Evolutionary conservation across 805 yeast species (phyloP), one percentile per base, ranked within the genome.

Genomic region (Lachancea mirantina): DNA sequence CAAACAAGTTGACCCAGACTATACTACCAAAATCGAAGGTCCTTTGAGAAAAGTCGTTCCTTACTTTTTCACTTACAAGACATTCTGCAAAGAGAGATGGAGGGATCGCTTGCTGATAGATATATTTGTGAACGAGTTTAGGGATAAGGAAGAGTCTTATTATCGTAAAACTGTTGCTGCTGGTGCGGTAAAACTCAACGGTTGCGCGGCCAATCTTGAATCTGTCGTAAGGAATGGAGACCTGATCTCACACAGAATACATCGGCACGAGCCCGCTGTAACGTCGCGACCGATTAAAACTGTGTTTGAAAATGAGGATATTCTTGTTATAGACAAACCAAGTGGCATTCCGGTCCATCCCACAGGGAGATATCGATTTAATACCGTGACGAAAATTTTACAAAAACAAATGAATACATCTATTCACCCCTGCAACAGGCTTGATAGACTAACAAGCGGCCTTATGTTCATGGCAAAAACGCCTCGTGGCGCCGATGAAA

Each of bases 341-440:
- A 72, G 92, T 4, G 96, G 98, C 0, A 70, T 92, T 2, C 96
- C 98, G 0, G 95, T 84, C 0, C 98, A 92, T 55, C 97, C 98
- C 3, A 81, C 96, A 0, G 98, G 97, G 0, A 61, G 88, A 42
- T 76, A 78, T 65, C 52, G 92, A 51, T 74, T 75, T 57, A 74
- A 78, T 53, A 74, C 94, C 0, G 71, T 84, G 14, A 83, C 94
- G 8, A 79, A 78, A 53, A 73, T 85, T 4, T 58, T 92, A 43
- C 78, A 84, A 54, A 73, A 75, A 34, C 94, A 88, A 46, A 55
- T 67, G 38, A 79, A 78, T 1, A 62, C 70, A 25, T 59, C 62
- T 2, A 89, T 81, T 2, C 95, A 87, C 52, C 82, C 92, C 0
- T 85, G 96, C 51, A 88, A 88, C 55, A 66, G 99, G 39, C 64